Percentiles rank a stretch among this genome's conserved stretches.
Evolutionary conservation across 768 basidiomycete genomes (phyloP).

Genomic region (Ephemerocybe angulata): DNA sequence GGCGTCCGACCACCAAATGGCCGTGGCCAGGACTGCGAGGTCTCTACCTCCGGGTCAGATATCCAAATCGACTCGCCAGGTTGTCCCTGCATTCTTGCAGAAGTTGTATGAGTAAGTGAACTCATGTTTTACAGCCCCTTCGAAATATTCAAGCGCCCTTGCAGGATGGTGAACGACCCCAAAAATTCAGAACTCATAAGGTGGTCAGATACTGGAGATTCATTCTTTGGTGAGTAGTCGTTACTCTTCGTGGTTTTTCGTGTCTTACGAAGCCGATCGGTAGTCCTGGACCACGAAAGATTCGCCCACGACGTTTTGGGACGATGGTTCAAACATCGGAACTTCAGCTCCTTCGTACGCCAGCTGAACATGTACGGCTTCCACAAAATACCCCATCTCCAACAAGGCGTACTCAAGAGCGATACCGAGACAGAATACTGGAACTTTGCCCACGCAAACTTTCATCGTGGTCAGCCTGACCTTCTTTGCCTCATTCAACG

Average conservation of each 20-base stretch:
- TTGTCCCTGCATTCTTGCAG: slow-evolving; percentile 79
- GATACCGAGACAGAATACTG: slow-evolving; percentile 79
- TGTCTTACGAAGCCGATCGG: not conserved
- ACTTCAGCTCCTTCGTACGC: slow-evolving; percentile 88
- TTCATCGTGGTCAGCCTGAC: slow-evolving; percentile 85
- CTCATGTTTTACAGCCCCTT: slow-evolving; percentile 8
- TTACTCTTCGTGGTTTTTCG: not conserved
- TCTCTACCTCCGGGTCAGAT: slow-evolving; percentile 26
- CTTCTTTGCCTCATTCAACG: slow-evolving; percentile 83
- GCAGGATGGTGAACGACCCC: slow-evolving; percentile 88
- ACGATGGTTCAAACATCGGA: slow-evolving; percentile 96
- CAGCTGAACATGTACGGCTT: slow-evolving; percentile 97
- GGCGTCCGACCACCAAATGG: slow-evolving; percentile 54
- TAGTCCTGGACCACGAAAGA: slow-evolving; percentile 88
- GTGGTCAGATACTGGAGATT: slow-evolving; percentile 89
- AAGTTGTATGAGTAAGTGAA: slow-evolving; percentile 88
- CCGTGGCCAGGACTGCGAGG: slow-evolving; percentile 44
- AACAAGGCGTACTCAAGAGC: slow-evolving; percentile 86
- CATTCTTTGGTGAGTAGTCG: slow-evolving; percentile 74
- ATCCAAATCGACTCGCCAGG: slow-evolving; percentile 34
- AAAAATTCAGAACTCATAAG: slow-evolving; percentile 80
- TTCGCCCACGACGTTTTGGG: slow-evolving; percentile 88
- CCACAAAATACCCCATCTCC: slow-evolving; percentile 92
- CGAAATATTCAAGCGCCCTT: slow-evolving; percentile 7
- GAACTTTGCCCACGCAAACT: slow-evolving; percentile 92